phyloP scores from a whole-genome alignment of 2,329 filamentous ascomycete species.

The Aspergillus clavatus region DNA sequence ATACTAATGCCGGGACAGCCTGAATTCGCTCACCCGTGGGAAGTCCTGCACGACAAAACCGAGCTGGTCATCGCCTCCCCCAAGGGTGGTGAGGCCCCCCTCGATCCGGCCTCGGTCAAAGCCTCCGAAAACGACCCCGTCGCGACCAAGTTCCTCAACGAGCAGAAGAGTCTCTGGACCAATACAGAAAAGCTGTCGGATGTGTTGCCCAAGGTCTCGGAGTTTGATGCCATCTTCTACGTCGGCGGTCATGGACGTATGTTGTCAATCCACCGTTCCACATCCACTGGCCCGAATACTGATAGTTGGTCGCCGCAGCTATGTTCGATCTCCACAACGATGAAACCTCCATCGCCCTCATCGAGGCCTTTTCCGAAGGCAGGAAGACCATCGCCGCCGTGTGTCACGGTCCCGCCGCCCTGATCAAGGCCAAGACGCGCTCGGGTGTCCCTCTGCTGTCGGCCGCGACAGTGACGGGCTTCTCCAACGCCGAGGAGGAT shows the following conservation, averaged over 20 bases:
- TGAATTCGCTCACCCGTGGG: constrained; percentile 62
- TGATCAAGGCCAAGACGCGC: constrained; percentile 41
- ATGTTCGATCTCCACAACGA: constrained; percentile 49
- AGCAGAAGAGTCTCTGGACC: constrained; percentile 58
- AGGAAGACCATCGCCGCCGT: constrained; percentile 49
- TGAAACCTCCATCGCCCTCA: constrained; percentile 40
- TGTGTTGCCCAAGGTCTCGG: constrained; percentile 52
- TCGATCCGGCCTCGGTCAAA: constrained; percentile 57
- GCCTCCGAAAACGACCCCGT: constrained; percentile 51
- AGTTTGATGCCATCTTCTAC: constrained; percentile 62
- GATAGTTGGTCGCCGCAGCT: constrained; percentile 19
- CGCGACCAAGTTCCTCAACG: constrained; percentile 52
- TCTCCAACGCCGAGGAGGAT: constrained; percentile 46
- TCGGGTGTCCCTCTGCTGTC: constrained; percentile 41
- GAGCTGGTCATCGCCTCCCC: constrained; percentile 59
- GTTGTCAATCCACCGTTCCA: constrained; percentile 19
- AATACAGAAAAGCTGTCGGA: constrained; percentile 56
- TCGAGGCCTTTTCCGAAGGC: constrained; percentile 45
- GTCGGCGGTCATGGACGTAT: constrained; percentile 56
- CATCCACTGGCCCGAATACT: neutral
- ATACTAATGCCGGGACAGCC: constrained; percentile 28
- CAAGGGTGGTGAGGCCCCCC: constrained; percentile 56
- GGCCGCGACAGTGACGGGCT: constrained; percentile 41
- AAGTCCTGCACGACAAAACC: constrained; percentile 51
- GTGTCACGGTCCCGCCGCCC: constrained; percentile 45